A percentile compares a stretch with the other conserved stretches of the same genome.
These are phyloP conservation scores for Gymnopilus junonius DNA, from an alignment of 768 basidiomycete species.

Conservation along the genomic window DNA sequence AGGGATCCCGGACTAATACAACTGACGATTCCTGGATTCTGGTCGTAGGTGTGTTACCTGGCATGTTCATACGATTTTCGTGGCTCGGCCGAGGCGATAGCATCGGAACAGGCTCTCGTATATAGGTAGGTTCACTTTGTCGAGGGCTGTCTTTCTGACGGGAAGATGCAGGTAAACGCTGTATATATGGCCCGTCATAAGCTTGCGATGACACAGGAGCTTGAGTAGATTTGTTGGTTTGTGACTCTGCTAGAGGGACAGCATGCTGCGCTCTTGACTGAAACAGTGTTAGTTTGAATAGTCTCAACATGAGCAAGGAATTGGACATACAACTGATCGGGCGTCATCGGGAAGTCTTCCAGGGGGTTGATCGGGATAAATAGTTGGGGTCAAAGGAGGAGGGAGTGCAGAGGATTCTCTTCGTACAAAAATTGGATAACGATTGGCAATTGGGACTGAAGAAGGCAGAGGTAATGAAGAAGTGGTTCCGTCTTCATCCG, in stretches of 20 bases:
- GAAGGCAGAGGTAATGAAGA: neutral
- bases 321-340: neutral
- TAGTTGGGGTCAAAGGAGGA: neutral
- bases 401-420: neutral
- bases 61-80: neutral
- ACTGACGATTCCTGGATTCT: neutral
- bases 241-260: neutral
- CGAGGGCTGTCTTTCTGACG: neutral
- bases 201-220: neutral
- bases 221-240: neutral
- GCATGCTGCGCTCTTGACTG: constrained; percentile 5
- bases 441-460: neutral
- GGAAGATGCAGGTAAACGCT: neutral
- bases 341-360: neutral
- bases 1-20: neutral
- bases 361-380: neutral
- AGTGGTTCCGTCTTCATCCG: neutral
- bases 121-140: neutral
- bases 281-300: neutral
- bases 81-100: neutral
- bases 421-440: neutral
- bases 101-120: neutral
- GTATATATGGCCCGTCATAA: neutral
- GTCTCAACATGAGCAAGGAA: neutral
- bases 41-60: neutral